Evolutionary conservation across 306 rosid genomes (phyloP).

Genomic region (Crataegus laevigata): DNA sequence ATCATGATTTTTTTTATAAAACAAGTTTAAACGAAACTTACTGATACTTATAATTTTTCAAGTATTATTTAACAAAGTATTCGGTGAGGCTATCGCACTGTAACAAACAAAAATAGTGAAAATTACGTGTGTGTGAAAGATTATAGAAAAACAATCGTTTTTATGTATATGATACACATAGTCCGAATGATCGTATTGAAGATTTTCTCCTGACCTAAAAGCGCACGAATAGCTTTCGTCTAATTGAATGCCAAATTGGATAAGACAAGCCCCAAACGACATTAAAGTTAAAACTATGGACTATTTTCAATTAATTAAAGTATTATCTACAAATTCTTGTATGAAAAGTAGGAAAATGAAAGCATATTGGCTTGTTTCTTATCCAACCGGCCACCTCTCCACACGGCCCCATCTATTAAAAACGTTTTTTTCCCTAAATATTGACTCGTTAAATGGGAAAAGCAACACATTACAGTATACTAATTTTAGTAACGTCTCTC

Average conservation of each 20-base stretch:
- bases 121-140: too few relatives aligned
- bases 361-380: background rate
- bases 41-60: too few relatives aligned
- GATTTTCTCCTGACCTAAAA: too few relatives aligned
- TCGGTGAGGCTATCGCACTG: too few relatives aligned
- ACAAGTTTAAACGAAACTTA: too few relatives aligned
- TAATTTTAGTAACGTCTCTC: background rate
- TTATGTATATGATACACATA: too few relatives aligned
- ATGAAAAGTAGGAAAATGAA: background rate
- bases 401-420: background rate
- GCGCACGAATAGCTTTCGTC: too few relatives aligned
- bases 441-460: background rate
- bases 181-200: too few relatives aligned
- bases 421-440: background rate
- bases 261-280: background rate
- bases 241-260: background rate
- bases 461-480: background rate
- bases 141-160: accelerated
- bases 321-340: background rate
- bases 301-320: background rate
- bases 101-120: too few relatives aligned
- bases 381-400: background rate
- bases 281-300: background rate
- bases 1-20: too few relatives aligned
- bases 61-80: too few relatives aligned